Conservation (phyloP, 2,329 filamentous ascomycete species). For the Leptographium radiaticola region DNA sequence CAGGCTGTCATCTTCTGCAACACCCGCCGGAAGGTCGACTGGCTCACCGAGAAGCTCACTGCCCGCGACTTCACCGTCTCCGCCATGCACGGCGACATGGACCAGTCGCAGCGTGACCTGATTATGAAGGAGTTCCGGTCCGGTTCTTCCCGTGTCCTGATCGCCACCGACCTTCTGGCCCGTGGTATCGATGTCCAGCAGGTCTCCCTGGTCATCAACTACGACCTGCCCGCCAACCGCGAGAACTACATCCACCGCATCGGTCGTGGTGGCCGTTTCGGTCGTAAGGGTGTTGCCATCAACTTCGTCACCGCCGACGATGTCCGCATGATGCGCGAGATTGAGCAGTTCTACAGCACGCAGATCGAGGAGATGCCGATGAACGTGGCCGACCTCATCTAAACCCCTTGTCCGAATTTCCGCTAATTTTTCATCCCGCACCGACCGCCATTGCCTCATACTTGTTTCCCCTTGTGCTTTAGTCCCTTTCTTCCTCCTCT, state of each 20-base stretch:
- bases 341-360: conserved; percentile 99
- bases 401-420: conserved; percentile 20
- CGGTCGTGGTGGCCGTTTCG: conserved; percentile 98
- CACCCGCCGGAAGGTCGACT: conserved; percentile 99
- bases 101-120: conserved; percentile 91
- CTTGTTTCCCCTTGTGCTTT: neutral
- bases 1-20: conserved; percentile 99
- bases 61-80: conserved; percentile 98
- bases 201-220: conserved; percentile 99
- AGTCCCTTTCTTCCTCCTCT: neutral
- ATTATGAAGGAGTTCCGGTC: conserved; percentile 99
- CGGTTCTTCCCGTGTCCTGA: conserved; percentile 94
- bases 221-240: conserved; percentile 95
- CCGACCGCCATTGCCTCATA: neutral
- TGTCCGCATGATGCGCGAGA: conserved; percentile 99
- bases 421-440: neutral
- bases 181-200: conserved; percentile 99
- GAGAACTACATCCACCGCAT: conserved; percentile 99
- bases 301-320: conserved; percentile 99
- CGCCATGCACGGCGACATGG: conserved; percentile 99
- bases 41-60: conserved; percentile 98
- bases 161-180: conserved; percentile 92
- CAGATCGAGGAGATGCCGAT: conserved; percentile 99
- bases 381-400: conserved; percentile 69
- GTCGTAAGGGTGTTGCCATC: conserved; percentile 99